Percentiles rank a stretch among this genome's conserved stretches.
Evolutionary conservation across 768 basidiomycete species (phyloP).

Genomic region (Boletus insuetus): DNA sequence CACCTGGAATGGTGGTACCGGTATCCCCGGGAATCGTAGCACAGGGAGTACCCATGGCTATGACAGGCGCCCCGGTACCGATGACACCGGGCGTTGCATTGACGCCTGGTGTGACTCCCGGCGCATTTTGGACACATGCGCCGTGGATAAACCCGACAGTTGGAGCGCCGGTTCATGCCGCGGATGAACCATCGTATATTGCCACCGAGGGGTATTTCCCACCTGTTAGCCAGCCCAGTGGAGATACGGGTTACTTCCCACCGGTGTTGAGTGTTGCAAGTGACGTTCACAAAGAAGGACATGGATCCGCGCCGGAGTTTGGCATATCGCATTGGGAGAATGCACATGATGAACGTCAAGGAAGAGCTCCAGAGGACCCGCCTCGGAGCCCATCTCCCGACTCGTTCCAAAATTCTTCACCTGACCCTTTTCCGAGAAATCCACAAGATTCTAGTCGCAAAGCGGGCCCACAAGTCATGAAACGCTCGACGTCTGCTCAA

Average conservation of each 20-base stretch:
- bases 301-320: slow-evolving; percentile 1
- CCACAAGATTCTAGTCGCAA: slow-evolving; percentile 16
- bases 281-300: slow-evolving; percentile 36
- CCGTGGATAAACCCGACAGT: slow-evolving; percentile 57
- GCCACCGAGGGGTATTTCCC: slow-evolving; percentile 41
- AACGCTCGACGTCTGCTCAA: slow-evolving; percentile 29
- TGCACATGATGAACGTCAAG: not conserved
- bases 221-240: slow-evolving; percentile 29
- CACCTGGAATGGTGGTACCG: slow-evolving; percentile 29
- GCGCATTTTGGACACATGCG: slow-evolving; percentile 66
- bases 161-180: slow-evolving; percentile 51
- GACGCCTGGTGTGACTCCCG: slow-evolving; percentile 70
- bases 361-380: slow-evolving; percentile 4
- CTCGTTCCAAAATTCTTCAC: slow-evolving; percentile 5
- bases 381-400: slow-evolving; percentile 7
- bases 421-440: slow-evolving; percentile 4
- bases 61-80: slow-evolving; percentile 22
- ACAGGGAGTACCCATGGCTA: slow-evolving; percentile 14
- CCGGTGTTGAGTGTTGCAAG: slow-evolving; percentile 34
- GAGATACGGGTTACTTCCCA: slow-evolving; percentile 42
- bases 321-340: not conserved
- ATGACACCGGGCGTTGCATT: slow-evolving; percentile 31
- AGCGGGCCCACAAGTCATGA: slow-evolving; percentile 20
- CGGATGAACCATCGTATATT: slow-evolving; percentile 12
- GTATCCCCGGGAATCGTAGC: slow-evolving; percentile 26